Conservation (phyloP, 495 filamentous ascomycete genomes). For the Bacidia rubella region DNA sequence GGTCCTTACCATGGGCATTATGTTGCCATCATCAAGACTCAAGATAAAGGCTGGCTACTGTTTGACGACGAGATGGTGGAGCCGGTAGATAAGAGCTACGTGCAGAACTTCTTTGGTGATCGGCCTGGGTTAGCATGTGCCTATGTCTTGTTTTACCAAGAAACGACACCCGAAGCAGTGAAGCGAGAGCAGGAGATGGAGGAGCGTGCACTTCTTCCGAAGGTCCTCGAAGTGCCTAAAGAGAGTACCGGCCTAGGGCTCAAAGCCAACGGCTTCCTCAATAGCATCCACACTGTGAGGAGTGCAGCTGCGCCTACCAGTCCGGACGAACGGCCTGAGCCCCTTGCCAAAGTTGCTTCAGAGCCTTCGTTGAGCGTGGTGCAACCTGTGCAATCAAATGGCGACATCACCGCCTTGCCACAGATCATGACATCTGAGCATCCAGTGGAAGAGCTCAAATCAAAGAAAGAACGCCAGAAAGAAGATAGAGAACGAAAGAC, state of each 20-base stretch:
- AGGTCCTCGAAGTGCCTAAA: conserved; percentile 7
- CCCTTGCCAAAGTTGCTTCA: conserved; percentile 14
- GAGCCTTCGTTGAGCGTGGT: conserved; percentile 8
- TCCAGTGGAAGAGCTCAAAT: conserved; percentile 32
- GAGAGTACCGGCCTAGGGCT: conserved; percentile 14
- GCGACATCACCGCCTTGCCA: conserved; percentile 23
- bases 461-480: conserved; percentile 33
- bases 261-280: conserved; percentile 17
- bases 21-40: conserved; percentile 92
- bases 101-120: conserved; percentile 96
- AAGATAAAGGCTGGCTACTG: conserved; percentile 87
- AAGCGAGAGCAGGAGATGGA: conserved; percentile 72
- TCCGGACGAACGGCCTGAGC: conserved; percentile 8
- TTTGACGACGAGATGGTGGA: conserved; percentile 99
- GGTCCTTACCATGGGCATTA: conserved; percentile 97
- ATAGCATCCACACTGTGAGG: conserved; percentile 15
- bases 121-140: conserved; percentile 83
- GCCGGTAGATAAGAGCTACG: conserved; percentile 90
- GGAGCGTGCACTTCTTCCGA: conserved; percentile 25
- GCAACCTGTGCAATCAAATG: conserved; percentile 3
- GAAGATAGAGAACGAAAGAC: conserved; percentile 54
- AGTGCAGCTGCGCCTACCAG: conserved; percentile 12
- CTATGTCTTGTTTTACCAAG: conserved; percentile 96
- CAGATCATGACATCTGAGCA: conserved; percentile 26
- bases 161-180: conserved; percentile 84